These are phyloP conservation scores for Pythium vanterpoolii DNA, from an alignment of 352 stramenopile genomes.

Conservation along the genomic window DNA sequence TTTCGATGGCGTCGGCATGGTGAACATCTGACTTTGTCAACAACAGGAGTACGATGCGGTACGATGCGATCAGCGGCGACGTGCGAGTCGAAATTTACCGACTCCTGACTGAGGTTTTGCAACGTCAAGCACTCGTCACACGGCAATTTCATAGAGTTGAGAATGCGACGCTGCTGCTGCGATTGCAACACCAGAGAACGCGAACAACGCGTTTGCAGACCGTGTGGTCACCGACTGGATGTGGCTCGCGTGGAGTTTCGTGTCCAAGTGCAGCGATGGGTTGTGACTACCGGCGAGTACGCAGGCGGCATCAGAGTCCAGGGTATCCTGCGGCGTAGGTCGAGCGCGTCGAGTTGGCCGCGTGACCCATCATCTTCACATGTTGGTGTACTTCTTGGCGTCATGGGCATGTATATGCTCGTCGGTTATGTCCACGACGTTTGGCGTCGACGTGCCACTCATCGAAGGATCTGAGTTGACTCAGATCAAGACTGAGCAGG, in stretches of 20 bases:
- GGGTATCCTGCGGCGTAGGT: conserved; percentile 67
- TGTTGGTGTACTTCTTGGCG: conserved; percentile 1
- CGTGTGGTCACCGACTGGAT: conserved; percentile 59
- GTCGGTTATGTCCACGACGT: neutral
- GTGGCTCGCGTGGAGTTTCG: conserved; percentile 54
- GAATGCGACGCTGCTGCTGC: conserved; percentile 24
- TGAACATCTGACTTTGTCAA: conserved; percentile 87
- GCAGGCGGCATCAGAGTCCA: conserved; percentile 38
- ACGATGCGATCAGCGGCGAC: conserved; percentile 60
- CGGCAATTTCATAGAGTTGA: conserved; percentile 3
- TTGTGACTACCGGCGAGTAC: conserved; percentile 59
- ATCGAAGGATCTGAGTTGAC: conserved; percentile 14
- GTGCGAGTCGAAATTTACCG: conserved; percentile 34
- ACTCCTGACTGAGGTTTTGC: conserved; percentile 40
- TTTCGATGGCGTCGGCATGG: conserved; percentile 65
- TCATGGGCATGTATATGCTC: conserved; percentile 2
- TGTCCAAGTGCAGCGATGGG: conserved; percentile 71
- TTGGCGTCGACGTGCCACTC: conserved; percentile 1
- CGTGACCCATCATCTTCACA: conserved; percentile 78
- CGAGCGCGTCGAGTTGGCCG: conserved; percentile 39
- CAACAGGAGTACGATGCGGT: conserved; percentile 81
- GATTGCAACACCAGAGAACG: conserved; percentile 20
- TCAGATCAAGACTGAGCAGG: too few species aligned
- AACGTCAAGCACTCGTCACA: conserved; percentile 6
- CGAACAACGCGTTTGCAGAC: conserved; percentile 56